Evolutionary conservation across 371 early-diverging fungal species (phyloP).

Genomic region (Rhizomucor miehei): DNA sequence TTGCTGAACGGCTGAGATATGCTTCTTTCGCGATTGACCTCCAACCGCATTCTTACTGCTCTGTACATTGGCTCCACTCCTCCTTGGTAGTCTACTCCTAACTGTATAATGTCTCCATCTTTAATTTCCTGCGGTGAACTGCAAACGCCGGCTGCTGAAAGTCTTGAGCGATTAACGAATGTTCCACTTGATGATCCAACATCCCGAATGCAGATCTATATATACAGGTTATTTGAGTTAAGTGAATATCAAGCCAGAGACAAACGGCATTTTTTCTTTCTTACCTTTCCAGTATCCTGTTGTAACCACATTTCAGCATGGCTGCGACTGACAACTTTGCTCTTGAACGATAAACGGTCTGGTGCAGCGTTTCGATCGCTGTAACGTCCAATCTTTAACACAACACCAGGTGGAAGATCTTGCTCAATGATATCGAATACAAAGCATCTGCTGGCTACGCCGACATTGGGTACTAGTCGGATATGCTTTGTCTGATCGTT

Average conservation of each 20-base stretch:
- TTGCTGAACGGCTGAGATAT: slow-evolving; percentile 20
- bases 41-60: slow-evolving; percentile 82
- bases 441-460: slow-evolving; percentile 63
- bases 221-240: neutral
- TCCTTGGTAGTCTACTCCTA: slow-evolving; percentile 91
- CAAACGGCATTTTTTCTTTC: slow-evolving; percentile 25
- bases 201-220: slow-evolving; percentile 78
- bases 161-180: slow-evolving; percentile 82
- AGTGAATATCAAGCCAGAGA: too few relatives aligned
- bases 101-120: slow-evolving; percentile 84
- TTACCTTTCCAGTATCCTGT: slow-evolving; percentile 69
- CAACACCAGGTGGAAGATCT: slow-evolving; percentile 62
- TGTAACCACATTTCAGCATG: slow-evolving; percentile 91
- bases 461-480: slow-evolving; percentile 75
- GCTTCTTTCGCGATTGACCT: slow-evolving; percentile 62
- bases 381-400: slow-evolving; percentile 77
- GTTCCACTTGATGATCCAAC: slow-evolving; percentile 87
- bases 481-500: slow-evolving; percentile 28
- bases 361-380: slow-evolving; percentile 65
- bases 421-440: slow-evolving; percentile 84
- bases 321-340: slow-evolving; percentile 90
- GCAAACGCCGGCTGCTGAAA: slow-evolving; percentile 74
- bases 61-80: slow-evolving; percentile 75
- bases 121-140: slow-evolving; percentile 70
- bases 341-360: slow-evolving; percentile 83